phyloP scores from a whole-genome alignment of 768 basidiomycete genomes.

The Pleurotus platypus region DNA sequence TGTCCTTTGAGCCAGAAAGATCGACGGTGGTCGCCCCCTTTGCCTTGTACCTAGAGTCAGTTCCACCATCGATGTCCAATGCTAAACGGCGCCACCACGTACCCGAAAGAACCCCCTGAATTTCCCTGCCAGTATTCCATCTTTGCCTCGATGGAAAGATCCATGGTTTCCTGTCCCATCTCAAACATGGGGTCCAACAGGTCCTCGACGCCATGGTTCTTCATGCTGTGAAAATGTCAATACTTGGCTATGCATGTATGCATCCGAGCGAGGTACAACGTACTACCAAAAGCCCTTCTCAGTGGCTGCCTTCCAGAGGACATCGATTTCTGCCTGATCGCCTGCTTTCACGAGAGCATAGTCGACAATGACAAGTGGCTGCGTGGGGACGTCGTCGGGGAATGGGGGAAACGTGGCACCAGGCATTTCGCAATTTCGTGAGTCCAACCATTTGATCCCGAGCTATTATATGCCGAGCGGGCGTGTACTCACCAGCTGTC shows the following conservation, averaged over 20 bases:
- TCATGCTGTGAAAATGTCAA: constrained; percentile 23
- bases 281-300: constrained; percentile 50
- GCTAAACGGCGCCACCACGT: constrained; percentile 1
- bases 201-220: constrained; percentile 39
- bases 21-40: constrained; percentile 42
- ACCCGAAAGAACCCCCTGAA: constrained; percentile 37
- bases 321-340: constrained; percentile 32
- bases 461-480: not conserved
- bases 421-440: not conserved
- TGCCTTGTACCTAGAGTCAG: constrained; percentile 38
- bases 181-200: constrained; percentile 38
- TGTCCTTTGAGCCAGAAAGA: constrained; percentile 39
- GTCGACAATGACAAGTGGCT: constrained; percentile 41
- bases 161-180: constrained; percentile 36
- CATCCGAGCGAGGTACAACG: constrained; percentile 15
- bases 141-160: constrained; percentile 37
- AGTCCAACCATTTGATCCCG: not conserved
- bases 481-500: too few relatives aligned
- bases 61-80: not conserved
- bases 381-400: constrained; percentile 36
- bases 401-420: constrained; percentile 26
- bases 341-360: constrained; percentile 30
- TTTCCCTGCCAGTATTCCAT: constrained; percentile 40
- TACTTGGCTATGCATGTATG: not conserved
- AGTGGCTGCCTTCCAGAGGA: constrained; percentile 39